Evolutionary conservation across 805 yeast genomes (phyloP), one percentile per base, ranked within the genome.

Genomic region (Ogataea neopini): DNA sequence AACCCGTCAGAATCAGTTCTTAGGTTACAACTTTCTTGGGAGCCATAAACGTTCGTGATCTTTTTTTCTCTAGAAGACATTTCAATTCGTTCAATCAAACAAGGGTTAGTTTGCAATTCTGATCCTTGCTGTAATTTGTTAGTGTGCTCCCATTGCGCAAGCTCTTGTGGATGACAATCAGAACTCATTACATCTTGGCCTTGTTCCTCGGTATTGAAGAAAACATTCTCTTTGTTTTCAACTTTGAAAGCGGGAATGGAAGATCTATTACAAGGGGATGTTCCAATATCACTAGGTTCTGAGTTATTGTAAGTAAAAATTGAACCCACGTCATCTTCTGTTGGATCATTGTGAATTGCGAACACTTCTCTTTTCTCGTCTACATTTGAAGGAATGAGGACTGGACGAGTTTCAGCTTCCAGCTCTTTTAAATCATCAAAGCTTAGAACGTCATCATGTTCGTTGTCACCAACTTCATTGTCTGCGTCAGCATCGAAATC

Each of bases 401-500:
- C 14, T 9, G 42, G 28, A 13, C 33, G 32, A 2, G 17, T 18
- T 15, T 39, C 33, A 6, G 15, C 17, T 8, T n/a, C 30, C 4
- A 20, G 6, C 9, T 37, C 40, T 14, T 26, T 28, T 15, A 26
- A 13, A n/a, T 39, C 42, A 10, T 39, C 42, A 39, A 39, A 39
- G 25, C 17, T 39, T 2, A 28, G 19, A 15, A 17, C 25, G 15
- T 39, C 42, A 8, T 28, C 42, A 14, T 26, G 11, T 15, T 25
- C 42, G 11, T 37, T 26, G 6, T 15, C 45, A 7, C 15, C 36
- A n/a, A 38, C 51, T 20, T 41, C 40, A 23, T 43, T 43, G 34
- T 43, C 50, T 2, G 42, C 52, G 11, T 43, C 50, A 0, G 36
- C 52, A 32, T 49, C 46, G 6, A 25, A 30, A 14, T 51, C 55